Evolutionary conservation across 345 rosid species (phyloP).

Genomic region (Chamaenerion angustifolium): DNA sequence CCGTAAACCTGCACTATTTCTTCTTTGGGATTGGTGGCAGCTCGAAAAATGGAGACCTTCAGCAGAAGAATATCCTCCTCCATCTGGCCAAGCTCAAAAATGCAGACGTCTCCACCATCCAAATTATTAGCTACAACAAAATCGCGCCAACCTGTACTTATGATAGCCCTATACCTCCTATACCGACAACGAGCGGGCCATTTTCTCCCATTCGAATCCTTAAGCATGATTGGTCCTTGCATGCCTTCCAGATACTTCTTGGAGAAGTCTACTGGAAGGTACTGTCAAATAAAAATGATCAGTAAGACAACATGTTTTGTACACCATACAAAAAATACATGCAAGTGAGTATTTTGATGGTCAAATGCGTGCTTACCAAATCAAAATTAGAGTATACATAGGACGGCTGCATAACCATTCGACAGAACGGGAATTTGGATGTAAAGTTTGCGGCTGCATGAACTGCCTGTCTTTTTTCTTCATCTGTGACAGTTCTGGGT

Average conservation of each 20-base stretch:
- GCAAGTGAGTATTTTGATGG: too few relatives aligned
- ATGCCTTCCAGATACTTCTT: constrained; percentile 1
- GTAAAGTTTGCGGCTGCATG: constrained; percentile 66
- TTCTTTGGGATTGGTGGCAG: background rate
- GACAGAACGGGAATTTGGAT: constrained; percentile 67
- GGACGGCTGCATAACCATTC: constrained; percentile 76
- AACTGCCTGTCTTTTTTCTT: constrained; percentile 59
- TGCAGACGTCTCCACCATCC: constrained; percentile 13
- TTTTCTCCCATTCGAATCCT: constrained; percentile 12
- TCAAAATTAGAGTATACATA: constrained; percentile 41
- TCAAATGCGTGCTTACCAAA: too few relatives aligned
- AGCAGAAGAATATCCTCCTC: constrained; percentile 3
- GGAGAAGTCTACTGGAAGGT: constrained; percentile 9
- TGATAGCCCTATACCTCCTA: background rate
- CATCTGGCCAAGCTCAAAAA: constrained; percentile 10
- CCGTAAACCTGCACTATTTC: too few relatives aligned
- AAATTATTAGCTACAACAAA: constrained; percentile 10
- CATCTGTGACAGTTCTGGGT: constrained; percentile 67
- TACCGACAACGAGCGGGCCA: background rate
- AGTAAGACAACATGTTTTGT: too few relatives aligned
- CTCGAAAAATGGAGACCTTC: constrained; percentile 10
- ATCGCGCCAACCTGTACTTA: constrained; percentile 9
- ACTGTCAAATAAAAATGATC: constrained; percentile 23
- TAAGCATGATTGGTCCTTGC: constrained; percentile 7
- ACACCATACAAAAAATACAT: too few relatives aligned